A percentile compares a stretch with the other conserved stretches of the same genome.
phyloP scores from a whole-genome alignment of 2,329 filamentous ascomycete genomes.

The Fusarium torulosum region DNA sequence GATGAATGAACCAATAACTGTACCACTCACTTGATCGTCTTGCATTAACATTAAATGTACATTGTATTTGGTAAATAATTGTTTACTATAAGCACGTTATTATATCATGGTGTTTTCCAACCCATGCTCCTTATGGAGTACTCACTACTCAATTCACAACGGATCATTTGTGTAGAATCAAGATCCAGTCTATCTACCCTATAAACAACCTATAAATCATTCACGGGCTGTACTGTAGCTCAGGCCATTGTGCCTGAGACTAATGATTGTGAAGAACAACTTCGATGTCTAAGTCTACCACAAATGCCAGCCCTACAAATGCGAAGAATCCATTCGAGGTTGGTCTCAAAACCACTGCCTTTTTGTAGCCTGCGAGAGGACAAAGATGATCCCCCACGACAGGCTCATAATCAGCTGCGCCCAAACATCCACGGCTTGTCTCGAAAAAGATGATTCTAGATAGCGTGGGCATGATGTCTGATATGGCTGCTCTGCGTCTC shows the following conservation, averaged over 20 bases:
- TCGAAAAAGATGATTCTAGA: constrained; percentile 7
- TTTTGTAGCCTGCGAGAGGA: constrained; percentile 1
- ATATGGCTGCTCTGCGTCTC: not conserved
- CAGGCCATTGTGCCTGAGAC: constrained; percentile 2
- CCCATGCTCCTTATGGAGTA: not conserved
- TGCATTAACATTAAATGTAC: not conserved
- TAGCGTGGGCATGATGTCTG: not conserved
- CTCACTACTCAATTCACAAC: no score
- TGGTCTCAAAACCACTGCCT: constrained; percentile 12
- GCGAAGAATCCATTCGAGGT: not conserved
- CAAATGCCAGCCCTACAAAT: not conserved
- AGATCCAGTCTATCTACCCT: not conserved
- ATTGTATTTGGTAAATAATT: not conserved
- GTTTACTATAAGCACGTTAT: not conserved
- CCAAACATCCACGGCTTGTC: constrained; percentile 7
- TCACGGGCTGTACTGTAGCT: not conserved
- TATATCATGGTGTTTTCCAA: not conserved
- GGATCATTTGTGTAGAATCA: not conserved
- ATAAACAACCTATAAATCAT: no score
- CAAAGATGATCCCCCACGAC: constrained; percentile 1
- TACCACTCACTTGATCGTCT: constrained; percentile 8
- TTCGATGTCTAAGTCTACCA: not conserved
- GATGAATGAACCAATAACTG: constrained; percentile 41
- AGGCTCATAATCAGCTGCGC: constrained; percentile 2
- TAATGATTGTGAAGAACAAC: not conserved